A percentile compares a stretch with the other conserved stretches of the same genome.
Conservation (phyloP, 305 asterid genomes). For the Fraxinus velutina region DNA sequence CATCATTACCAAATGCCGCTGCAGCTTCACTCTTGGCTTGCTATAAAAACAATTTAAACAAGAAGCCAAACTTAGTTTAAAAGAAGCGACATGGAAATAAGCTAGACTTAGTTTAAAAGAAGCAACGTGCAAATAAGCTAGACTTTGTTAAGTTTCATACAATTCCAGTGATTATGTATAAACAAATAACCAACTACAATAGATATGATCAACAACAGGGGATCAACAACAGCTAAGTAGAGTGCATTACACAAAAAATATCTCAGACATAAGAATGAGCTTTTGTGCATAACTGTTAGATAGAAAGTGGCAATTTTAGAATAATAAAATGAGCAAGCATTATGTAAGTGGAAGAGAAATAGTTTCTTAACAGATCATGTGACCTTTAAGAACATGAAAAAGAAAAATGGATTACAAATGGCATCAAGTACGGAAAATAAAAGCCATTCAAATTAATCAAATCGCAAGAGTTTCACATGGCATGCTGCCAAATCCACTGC, state of each 20-base stretch:
- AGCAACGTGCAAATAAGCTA: background rate
- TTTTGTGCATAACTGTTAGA: conserved; percentile 4
- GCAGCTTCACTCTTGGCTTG: conserved; percentile 99
- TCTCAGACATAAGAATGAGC: conserved; percentile 13
- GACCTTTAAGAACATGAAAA: conserved; percentile 1
- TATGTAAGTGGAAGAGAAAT: conserved; percentile 11
- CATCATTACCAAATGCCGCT: conserved; percentile 99
- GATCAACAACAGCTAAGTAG: conserved; percentile 5
- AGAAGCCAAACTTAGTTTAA: conserved; percentile 11
- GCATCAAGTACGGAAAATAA: conserved; percentile 5
- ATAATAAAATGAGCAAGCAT: background rate
- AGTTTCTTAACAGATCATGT: background rate
- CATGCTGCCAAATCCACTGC: background rate
- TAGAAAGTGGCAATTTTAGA: background rate
- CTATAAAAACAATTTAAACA: conserved; percentile 36
- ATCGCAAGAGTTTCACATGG: conserved; percentile 6
- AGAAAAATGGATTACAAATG: conserved; percentile 4
- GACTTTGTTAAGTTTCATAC: background rate
- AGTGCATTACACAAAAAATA: background rate
- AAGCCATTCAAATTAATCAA: conserved; percentile 11
- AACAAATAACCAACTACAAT: conserved; percentile 18
- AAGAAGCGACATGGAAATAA: conserved; percentile 14
- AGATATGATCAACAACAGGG: conserved; percentile 10
- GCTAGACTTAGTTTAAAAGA: conserved; percentile 21
- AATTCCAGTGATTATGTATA: background rate